phyloP scores from a whole-genome alignment of 768 basidiomycete species.

The Asterophora lycoperdoides region DNA sequence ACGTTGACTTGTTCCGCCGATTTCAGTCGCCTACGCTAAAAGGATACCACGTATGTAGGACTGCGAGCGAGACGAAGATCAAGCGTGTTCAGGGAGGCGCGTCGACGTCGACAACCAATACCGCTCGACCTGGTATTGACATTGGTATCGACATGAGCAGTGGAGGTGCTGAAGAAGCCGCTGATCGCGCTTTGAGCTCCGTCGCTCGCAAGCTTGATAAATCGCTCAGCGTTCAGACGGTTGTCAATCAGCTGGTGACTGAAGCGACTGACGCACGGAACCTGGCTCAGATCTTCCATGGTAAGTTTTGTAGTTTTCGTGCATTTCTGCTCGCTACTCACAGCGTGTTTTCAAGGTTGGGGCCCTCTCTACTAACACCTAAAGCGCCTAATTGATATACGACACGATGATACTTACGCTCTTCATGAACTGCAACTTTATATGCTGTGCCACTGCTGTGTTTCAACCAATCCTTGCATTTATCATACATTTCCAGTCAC shows the following conservation, averaged over 20 bases:
- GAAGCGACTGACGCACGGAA: conserved; percentile 78
- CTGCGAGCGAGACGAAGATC: conserved; percentile 72
- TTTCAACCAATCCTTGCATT: too few relatives aligned
- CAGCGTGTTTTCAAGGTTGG: conserved; percentile 5
- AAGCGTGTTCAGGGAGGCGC: conserved; percentile 53
- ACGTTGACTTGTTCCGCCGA: background rate
- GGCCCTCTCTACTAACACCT: conserved; percentile 8
- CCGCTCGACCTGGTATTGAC: conserved; percentile 33
- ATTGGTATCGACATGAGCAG: conserved; percentile 61
- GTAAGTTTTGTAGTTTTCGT: conserved; percentile 33
- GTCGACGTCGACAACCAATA: conserved; percentile 25
- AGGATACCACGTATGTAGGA: conserved; percentile 42
- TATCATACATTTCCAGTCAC: too few relatives aligned
- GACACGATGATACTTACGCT: too few relatives aligned
- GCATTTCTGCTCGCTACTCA: background rate
- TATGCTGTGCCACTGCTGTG: too few relatives aligned
- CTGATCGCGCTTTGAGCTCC: conserved; percentile 80
- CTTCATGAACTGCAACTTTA: too few relatives aligned
- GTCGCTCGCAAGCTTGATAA: conserved; percentile 83
- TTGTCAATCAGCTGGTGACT: conserved; percentile 88
- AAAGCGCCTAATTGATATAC: too few relatives aligned
- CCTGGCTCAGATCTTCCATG: conserved; percentile 72
- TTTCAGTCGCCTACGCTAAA: too few relatives aligned
- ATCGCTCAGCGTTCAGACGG: conserved; percentile 85
- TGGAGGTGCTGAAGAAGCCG: conserved; percentile 75